These are phyloP conservation scores for Cornus controversa DNA, from an alignment of 148 eudicot species.

Conservation along the genomic window DNA sequence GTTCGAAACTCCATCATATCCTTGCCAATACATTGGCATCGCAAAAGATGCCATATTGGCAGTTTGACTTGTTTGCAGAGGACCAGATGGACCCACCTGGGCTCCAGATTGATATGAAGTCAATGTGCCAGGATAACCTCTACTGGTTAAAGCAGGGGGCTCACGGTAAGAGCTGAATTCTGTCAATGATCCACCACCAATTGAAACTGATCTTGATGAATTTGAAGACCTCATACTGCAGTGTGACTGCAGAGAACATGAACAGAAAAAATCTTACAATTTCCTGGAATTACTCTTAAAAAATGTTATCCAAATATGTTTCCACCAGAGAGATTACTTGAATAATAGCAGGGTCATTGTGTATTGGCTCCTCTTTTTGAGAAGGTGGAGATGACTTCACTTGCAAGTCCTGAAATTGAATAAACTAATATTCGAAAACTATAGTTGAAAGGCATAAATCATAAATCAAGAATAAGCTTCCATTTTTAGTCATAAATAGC, in stretches of 20 bases:
- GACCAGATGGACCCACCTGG: slow-evolving; percentile 1
- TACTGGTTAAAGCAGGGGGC: slow-evolving; percentile 15
- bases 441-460: neutral
- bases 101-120: slow-evolving; percentile 27
- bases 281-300: neutral
- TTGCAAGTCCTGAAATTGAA: slow-evolving; percentile 40
- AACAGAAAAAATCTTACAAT: neutral
- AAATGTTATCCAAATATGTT: neutral
- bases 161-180: slow-evolving; percentile 18
- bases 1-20: slow-evolving; percentile 23
- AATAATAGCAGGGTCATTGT: slow-evolving; percentile 46
- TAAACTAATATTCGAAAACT: neutral
- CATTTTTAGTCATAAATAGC: neutral
- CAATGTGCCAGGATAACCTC: slow-evolving; percentile 11
- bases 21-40: slow-evolving; percentile 24
- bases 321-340: slow-evolving; percentile 18
- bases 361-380: slow-evolving; percentile 26
- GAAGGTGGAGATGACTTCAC: slow-evolving; percentile 35
- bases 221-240: slow-evolving; percentile 15
- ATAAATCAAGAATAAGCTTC: neutral
- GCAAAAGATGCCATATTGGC: slow-evolving; percentile 15
- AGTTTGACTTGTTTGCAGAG: slow-evolving; percentile 14
- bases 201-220: slow-evolving; percentile 24
- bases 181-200: slow-evolving; percentile 16
- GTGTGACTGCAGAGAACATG: slow-evolving; percentile 23